phyloP scores from a whole-genome alignment of 2,329 filamentous ascomycete genomes.

The Delphinella strobiligena region DNA sequence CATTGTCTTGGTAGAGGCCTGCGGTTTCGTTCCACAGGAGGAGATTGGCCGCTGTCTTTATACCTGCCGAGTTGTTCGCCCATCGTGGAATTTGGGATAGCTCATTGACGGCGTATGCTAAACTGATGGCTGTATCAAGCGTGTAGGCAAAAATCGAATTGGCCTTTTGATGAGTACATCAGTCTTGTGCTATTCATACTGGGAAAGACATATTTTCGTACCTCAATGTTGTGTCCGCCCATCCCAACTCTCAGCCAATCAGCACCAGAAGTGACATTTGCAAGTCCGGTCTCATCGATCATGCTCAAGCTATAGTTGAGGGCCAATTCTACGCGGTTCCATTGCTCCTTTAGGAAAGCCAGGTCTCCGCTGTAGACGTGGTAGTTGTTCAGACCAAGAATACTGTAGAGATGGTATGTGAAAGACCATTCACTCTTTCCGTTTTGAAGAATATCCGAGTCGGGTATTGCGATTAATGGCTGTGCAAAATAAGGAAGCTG shows the following conservation, averaged over 20 bases:
- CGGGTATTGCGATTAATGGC: conserved; percentile 28
- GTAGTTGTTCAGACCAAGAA: conserved; percentile 35
- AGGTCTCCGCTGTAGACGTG: conserved; percentile 27
- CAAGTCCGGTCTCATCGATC: conserved; percentile 30
- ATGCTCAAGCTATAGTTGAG: conserved; percentile 28
- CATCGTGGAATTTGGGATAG: conserved; percentile 28
- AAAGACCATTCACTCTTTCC: conserved; percentile 33
- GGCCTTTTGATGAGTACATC: no score
- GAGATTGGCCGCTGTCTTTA: conserved; percentile 33
- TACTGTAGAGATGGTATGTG: conserved; percentile 44
- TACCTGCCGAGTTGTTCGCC: conserved; percentile 27
- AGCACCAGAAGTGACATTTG: conserved; percentile 31
- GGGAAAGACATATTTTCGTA: no score
- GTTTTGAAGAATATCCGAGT: conserved; percentile 25
- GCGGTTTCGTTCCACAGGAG: conserved; percentile 36
- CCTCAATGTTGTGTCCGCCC: conserved; percentile 37
- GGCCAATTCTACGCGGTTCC: conserved; percentile 32
- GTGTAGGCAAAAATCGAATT: conserved; percentile 39
- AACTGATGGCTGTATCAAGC: conserved; percentile 38
- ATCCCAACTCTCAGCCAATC: conserved; percentile 41
- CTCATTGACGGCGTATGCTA: conserved; percentile 38
- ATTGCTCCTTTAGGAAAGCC: conserved; percentile 28
- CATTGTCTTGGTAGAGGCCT: conserved; percentile 45
- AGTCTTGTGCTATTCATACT: no score
- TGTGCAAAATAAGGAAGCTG: conserved; percentile 23